Percentiles rank a stretch among this genome's conserved stretches.
Conservation (phyloP, 1,139 yeast genomes). For the Hyphopichia burtonii region DNA sequence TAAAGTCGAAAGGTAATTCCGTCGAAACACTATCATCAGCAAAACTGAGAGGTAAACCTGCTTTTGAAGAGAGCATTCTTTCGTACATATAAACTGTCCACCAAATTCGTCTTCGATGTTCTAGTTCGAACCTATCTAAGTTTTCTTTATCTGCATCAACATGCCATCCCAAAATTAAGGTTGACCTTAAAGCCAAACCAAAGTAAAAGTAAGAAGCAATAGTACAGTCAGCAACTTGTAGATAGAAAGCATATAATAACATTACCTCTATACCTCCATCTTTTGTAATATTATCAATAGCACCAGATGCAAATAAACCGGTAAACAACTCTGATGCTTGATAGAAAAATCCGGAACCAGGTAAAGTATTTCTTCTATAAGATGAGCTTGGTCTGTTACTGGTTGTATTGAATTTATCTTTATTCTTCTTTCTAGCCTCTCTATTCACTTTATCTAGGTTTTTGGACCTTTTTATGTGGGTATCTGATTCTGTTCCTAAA, state of each 20-base stretch:
- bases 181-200: slow-evolving; percentile 74
- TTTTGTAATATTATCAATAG: slow-evolving; percentile 70
- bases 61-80: slow-evolving; percentile 80
- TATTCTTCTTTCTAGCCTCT: slow-evolving; percentile 14
- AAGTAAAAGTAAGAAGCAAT: slow-evolving; percentile 79
- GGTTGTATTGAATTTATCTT: slow-evolving; percentile 8
- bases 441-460: slow-evolving; percentile 41
- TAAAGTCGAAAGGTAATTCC: slow-evolving; percentile 71
- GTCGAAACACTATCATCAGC: slow-evolving; percentile 79
- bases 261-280: slow-evolving; percentile 84
- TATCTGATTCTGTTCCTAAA: slow-evolving; percentile 61
- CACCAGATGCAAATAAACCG: slow-evolving; percentile 75
- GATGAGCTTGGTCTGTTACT: not conserved
- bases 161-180: slow-evolving; percentile 77
- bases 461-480: slow-evolving; percentile 31
- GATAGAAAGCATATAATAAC: slow-evolving; percentile 72
- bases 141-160: slow-evolving; percentile 74
- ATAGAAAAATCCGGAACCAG: slow-evolving; percentile 75
- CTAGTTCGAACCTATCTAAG: slow-evolving; percentile 64
- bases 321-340: slow-evolving; percentile 76
- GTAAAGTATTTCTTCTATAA: slow-evolving; percentile 42
- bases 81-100: slow-evolving; percentile 93
- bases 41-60: slow-evolving; percentile 77
- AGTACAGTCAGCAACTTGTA: slow-evolving; percentile 84
- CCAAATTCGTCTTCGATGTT: slow-evolving; percentile 81